phyloP scores from a whole-genome alignment of 176 grass and related monocot genomes.

The Urochloa ruziziensis region DNA sequence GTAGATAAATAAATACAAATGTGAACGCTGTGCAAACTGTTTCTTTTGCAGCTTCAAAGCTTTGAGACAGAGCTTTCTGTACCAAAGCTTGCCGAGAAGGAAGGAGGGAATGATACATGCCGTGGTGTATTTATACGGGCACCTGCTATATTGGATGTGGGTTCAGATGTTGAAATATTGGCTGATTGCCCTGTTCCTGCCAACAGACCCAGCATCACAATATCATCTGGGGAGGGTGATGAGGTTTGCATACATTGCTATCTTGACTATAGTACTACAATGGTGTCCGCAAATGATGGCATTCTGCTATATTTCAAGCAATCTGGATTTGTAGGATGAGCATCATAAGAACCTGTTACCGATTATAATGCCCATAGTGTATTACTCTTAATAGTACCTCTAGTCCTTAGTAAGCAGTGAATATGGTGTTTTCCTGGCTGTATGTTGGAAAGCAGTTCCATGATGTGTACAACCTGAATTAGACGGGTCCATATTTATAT shows the following conservation, averaged over 20 bases:
- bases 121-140: conserved; percentile 95
- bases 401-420: neutral
- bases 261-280: neutral
- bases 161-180: conserved; percentile 77
- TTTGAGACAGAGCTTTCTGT: conserved; percentile 86
- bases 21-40: conserved; percentile 17
- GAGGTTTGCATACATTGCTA: conserved; percentile 52
- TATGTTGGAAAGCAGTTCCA: neutral
- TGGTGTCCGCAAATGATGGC: neutral
- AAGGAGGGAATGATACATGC: conserved; percentile 63
- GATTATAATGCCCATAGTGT: too few species aligned
- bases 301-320: neutral
- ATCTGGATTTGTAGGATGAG: neutral
- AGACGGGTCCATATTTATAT: neutral
- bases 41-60: conserved; percentile 83
- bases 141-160: conserved; percentile 90
- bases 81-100: conserved; percentile 74
- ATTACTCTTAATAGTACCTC: too few species aligned
- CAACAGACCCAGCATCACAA: conserved; percentile 39
- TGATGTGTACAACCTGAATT: neutral
- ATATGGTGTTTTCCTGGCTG: too few species aligned
- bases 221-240: conserved; percentile 39
- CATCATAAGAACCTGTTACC: too few species aligned
- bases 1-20: neutral
- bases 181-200: conserved; percentile 73